Conservation (phyloP, 768 basidiomycete species). For the Boletus subparvulus region DNA sequence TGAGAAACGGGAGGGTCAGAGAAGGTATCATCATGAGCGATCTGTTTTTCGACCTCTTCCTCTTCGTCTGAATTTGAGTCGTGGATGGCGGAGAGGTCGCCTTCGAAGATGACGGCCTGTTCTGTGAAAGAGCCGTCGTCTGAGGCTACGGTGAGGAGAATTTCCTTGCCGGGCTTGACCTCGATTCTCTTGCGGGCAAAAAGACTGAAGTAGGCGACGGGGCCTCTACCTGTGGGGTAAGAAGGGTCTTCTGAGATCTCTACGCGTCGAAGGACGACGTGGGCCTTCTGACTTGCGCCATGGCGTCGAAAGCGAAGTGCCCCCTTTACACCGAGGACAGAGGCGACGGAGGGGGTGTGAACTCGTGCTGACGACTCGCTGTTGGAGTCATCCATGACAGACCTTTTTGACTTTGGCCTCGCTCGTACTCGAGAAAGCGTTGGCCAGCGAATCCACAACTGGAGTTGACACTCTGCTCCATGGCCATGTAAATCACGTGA, state of each 20-base stretch:
- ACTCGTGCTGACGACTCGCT: conserved; percentile 34
- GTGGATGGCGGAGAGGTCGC: conserved; percentile 35
- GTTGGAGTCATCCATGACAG: conserved; percentile 39
- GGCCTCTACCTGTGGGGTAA: conserved; percentile 40
- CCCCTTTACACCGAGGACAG: conserved; percentile 62
- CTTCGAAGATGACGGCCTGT: conserved; percentile 58
- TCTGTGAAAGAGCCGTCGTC: conserved; percentile 56
- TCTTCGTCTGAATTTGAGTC: conserved; percentile 38
- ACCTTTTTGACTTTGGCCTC: conserved; percentile 13
- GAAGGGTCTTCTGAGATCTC: conserved; percentile 44
- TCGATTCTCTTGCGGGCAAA: conserved; percentile 70
- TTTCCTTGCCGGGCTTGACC: conserved; percentile 69
- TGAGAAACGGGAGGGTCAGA: conserved; percentile 34
- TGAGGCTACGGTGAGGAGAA: conserved; percentile 57
- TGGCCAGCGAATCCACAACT: not conserved
- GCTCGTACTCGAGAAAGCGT: conserved; percentile 10
- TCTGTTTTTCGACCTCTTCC: conserved; percentile 42
- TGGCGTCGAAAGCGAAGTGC: conserved; percentile 64
- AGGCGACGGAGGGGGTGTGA: conserved; percentile 40
- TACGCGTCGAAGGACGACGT: conserved; percentile 66
- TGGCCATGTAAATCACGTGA: conserved; percentile 21
- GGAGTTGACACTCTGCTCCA: not conserved
- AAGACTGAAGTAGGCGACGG: conserved; percentile 56
- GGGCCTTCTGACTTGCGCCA: conserved; percentile 65
- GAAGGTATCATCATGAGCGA: conserved; percentile 42